phyloP scores from a whole-genome alignment of 768 basidiomycete species.

The Amanita rubescens region DNA sequence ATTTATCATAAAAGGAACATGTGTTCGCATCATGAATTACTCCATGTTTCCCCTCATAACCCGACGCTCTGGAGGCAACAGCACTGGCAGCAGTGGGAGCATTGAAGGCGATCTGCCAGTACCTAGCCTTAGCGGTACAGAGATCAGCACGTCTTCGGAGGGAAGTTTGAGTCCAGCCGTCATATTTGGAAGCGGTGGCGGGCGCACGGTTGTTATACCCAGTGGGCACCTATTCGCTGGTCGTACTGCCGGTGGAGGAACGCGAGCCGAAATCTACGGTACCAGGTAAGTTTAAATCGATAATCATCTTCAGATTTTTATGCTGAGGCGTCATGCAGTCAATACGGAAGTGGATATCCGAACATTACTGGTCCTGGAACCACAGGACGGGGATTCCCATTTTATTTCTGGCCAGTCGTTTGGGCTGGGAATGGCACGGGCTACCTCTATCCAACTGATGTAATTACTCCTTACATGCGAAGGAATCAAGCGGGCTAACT shows the following conservation, averaged over 20 bases:
- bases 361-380: constrained; percentile 39
- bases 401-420: constrained; percentile 57
- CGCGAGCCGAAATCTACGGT: constrained; percentile 36
- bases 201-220: constrained; percentile 28
- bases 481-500: neutral
- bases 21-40: too few relatives aligned
- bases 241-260: constrained; percentile 46
- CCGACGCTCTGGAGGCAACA: constrained; percentile 8
- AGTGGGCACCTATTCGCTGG: constrained; percentile 39
- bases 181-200: constrained; percentile 25
- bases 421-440: constrained; percentile 31
- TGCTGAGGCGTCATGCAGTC: constrained; percentile 20
- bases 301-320: constrained; percentile 7
- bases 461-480: neutral
- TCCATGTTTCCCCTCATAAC: constrained; percentile 22
- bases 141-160: constrained; percentile 12
- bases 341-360: constrained; percentile 62
- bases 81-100: constrained; percentile 6
- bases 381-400: constrained; percentile 47
- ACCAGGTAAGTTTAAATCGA: constrained; percentile 27
- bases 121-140: constrained; percentile 12
- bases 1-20: too few relatives aligned
- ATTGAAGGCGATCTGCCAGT: constrained; percentile 15
- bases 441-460: constrained; percentile 14
- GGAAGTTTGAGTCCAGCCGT: constrained; percentile 17